phyloP scores from a whole-genome alignment of 208 protist species.

The Phytomonas sp. region DNA sequence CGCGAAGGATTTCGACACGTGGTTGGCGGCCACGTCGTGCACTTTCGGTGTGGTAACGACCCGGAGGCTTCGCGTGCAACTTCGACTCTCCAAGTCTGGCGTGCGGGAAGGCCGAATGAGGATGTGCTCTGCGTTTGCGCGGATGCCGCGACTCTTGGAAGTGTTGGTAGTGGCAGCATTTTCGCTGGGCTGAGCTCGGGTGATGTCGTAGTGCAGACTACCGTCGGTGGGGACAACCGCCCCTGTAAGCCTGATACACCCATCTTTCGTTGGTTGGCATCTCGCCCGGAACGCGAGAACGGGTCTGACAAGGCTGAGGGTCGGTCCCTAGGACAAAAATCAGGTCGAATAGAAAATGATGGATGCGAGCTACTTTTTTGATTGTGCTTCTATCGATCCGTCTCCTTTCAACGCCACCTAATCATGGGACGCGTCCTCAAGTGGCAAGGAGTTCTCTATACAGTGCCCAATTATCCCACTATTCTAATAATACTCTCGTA shows the following conservation, averaged over 20 bases:
- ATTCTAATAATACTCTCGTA: background rate
- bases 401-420: background rate
- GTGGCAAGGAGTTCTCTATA: background rate
- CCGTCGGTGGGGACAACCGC: background rate
- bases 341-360: conserved; percentile 20
- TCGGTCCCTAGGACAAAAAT: conserved; percentile 27
- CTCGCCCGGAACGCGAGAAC: conserved; percentile 22
- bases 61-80: background rate
- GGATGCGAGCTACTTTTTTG: conserved; percentile 15
- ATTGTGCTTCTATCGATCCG: conserved; percentile 11
- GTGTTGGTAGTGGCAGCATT: conserved; percentile 19
- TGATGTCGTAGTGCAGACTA: conserved; percentile 38
- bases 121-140: conserved; percentile 52
- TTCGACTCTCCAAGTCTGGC: conserved; percentile 20
- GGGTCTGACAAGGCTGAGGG: background rate
- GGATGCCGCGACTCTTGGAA: conserved; percentile 15
- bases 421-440: background rate
- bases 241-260: conserved; percentile 9
- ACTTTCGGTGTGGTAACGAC: conserved; percentile 17
- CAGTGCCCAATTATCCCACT: background rate
- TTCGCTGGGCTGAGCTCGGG: conserved; percentile 57
- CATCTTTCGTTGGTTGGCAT: conserved; percentile 23
- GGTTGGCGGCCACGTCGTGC: conserved; percentile 58
- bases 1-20: conserved; percentile 32
- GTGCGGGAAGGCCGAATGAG: conserved; percentile 31